phyloP scores from a whole-genome alignment of 352 stramenopile species.

The Globisporangium paddicum region DNA sequence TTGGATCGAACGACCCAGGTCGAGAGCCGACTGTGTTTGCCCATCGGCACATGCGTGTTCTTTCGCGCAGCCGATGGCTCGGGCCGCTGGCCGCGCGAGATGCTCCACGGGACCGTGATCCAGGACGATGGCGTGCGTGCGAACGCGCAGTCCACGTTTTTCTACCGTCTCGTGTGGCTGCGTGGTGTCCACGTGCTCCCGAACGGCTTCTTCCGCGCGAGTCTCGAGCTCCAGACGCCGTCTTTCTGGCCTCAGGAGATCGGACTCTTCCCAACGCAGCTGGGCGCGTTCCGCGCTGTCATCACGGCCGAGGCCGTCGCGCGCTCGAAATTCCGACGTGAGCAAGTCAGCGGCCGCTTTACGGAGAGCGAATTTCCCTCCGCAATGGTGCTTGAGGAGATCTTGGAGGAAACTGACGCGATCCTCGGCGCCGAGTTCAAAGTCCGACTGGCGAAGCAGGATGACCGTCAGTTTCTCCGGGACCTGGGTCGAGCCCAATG shows the following conservation, averaged over 20 bases:
- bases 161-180: slow-evolving; percentile 65
- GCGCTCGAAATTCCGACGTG: slow-evolving; percentile 43
- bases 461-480: slow-evolving; percentile 40
- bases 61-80: slow-evolving; percentile 41
- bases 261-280: slow-evolving; percentile 44
- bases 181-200: slow-evolving; percentile 56
- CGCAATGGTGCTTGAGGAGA: slow-evolving; percentile 32
- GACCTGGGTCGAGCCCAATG: slow-evolving; percentile 30
- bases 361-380: slow-evolving; percentile 33
- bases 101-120: slow-evolving; percentile 49
- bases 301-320: slow-evolving; percentile 50
- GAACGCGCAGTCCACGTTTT: slow-evolving; percentile 17
- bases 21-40: slow-evolving; percentile 24
- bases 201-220: slow-evolving; percentile 60
- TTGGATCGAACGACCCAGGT: slow-evolving; percentile 16
- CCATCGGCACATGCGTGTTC: slow-evolving; percentile 42
- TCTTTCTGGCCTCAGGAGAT: slow-evolving; percentile 42
- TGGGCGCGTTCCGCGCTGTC: slow-evolving; percentile 52
- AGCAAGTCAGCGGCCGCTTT: slow-evolving; percentile 30
- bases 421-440: slow-evolving; percentile 37
- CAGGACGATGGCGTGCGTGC: slow-evolving; percentile 21
- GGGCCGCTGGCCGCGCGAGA: slow-evolving; percentile 40
- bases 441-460: slow-evolving; percentile 26
- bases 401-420: slow-evolving; percentile 39
- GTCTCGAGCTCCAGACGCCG: slow-evolving; percentile 28